Conservation (phyloP, 2,329 filamentous ascomycete species). For the Hypoxylon sp. region DNA sequence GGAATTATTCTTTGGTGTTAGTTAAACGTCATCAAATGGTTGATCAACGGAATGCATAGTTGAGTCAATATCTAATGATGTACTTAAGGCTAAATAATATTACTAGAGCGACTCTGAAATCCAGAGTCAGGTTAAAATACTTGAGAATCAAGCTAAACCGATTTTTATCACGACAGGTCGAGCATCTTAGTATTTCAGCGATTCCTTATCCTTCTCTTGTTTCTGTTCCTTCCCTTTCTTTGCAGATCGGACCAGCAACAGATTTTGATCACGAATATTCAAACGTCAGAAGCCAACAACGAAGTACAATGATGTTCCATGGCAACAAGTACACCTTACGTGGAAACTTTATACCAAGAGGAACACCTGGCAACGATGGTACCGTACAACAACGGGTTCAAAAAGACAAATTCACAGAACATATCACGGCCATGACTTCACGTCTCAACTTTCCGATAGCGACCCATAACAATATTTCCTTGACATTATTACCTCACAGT, state of each 20-base stretch:
- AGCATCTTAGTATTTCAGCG: not conserved
- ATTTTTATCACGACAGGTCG: not conserved
- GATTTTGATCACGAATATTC: not conserved
- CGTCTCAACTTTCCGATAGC: not conserved
- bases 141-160: not conserved
- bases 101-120: too few relatives aligned
- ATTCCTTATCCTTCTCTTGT: too few relatives aligned
- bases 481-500: not conserved
- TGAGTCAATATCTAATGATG: too few relatives aligned
- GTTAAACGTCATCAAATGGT: not conserved
- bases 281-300: not conserved
- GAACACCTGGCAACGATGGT: not conserved
- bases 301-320: not conserved
- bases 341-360: not conserved
- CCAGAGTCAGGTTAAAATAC: too few relatives aligned
- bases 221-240: too few relatives aligned
- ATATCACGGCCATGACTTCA: not conserved
- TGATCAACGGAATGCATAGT: not conserved
- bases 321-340: not conserved
- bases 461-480: not conserved
- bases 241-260: not conserved
- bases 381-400: too few relatives aligned
- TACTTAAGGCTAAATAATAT: too few relatives aligned
- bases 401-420: not conserved
- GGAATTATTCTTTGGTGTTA: not conserved